Percentiles rank a stretch among this genome's conserved stretches.
phyloP scores from a whole-genome alignment of 1,284 basidiomycete genomes.

The Ustilago tritici region DNA sequence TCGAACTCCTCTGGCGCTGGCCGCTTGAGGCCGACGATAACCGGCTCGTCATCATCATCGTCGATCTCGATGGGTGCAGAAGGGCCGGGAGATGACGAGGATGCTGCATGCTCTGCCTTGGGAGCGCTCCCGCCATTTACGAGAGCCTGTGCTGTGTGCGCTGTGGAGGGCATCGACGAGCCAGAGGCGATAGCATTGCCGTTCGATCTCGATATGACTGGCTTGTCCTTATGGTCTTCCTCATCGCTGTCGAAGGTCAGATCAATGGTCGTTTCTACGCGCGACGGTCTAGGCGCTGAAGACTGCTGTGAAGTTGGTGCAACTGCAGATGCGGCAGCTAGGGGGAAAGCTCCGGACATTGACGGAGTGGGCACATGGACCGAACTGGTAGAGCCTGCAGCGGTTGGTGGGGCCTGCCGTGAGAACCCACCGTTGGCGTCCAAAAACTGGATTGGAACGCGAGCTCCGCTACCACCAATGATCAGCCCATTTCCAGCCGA shows the following conservation, averaged over 20 bases:
- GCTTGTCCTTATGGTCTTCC: constrained; percentile 30
- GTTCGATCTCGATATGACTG: neutral
- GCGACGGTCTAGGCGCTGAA: neutral
- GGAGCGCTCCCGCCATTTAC: neutral
- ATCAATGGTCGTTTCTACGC: constrained; percentile 28
- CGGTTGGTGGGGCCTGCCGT: constrained; percentile 5
- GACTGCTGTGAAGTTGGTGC: neutral
- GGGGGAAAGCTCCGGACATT: constrained; percentile 19
- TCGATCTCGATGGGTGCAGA: constrained; percentile 22
- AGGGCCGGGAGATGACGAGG: neutral
- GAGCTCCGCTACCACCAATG: constrained; percentile 59
- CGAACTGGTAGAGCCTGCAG: neutral
- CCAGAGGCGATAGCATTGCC: neutral
- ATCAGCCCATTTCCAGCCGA: constrained; percentile 14
- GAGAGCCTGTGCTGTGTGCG: neutral
- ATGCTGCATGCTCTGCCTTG: neutral
- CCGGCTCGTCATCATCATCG: constrained; percentile 60
- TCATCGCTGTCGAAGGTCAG: constrained; percentile 43
- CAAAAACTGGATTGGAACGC: constrained; percentile 58
- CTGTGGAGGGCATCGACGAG: neutral
- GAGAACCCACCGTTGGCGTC: constrained; percentile 47
- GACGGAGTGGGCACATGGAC: neutral
- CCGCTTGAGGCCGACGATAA: constrained; percentile 46
- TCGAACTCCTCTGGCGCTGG: constrained; percentile 33
- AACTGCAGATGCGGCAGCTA: neutral